Evolutionary conservation across 2,329 filamentous ascomycete species (phyloP).

Genomic region (Ciborinia camelliae): DNA sequence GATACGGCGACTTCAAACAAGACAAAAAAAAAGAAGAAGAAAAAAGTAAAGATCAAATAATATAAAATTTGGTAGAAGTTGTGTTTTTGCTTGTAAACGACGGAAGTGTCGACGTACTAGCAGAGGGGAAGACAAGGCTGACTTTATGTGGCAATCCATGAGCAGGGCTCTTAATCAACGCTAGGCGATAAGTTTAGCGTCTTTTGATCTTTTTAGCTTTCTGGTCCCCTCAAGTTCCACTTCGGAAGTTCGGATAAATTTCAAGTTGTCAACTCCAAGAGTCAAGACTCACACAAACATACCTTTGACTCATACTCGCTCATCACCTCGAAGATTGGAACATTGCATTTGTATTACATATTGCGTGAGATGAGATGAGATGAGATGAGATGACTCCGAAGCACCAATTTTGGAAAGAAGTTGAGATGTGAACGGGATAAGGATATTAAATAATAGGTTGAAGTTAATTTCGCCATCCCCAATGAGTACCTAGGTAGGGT

Average conservation of each 20-base stretch:
- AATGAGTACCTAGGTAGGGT: not conserved
- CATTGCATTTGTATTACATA: not conserved
- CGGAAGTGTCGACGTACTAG: not conserved
- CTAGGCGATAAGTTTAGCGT: constrained; percentile 1
- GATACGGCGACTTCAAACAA: constrained; percentile 37
- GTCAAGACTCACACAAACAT: not conserved
- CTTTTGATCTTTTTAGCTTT: too few relatives aligned
- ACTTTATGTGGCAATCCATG: constrained; percentile 17
- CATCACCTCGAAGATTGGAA: not conserved
- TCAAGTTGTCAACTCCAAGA: constrained; percentile 2
- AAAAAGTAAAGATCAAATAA: not conserved
- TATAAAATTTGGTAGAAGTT: not conserved
- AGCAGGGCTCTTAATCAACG: not conserved
- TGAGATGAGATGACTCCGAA: constrained; percentile 4
- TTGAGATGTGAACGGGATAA: not conserved
- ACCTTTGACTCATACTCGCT: constrained; percentile 11
- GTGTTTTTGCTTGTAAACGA: not conserved
- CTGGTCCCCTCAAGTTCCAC: too few relatives aligned
- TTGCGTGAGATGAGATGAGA: too few relatives aligned
- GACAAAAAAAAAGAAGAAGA: constrained; percentile 28
- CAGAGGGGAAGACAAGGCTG: constrained; percentile 6
- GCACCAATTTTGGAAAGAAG: not conserved
- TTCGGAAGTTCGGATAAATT: constrained; percentile 13
- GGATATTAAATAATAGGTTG: too few relatives aligned
- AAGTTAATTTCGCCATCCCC: not conserved